These are phyloP conservation scores for Fusarium protoensiforme DNA, from an alignment of 2,329 filamentous ascomycete genomes.

Conservation along the genomic window DNA sequence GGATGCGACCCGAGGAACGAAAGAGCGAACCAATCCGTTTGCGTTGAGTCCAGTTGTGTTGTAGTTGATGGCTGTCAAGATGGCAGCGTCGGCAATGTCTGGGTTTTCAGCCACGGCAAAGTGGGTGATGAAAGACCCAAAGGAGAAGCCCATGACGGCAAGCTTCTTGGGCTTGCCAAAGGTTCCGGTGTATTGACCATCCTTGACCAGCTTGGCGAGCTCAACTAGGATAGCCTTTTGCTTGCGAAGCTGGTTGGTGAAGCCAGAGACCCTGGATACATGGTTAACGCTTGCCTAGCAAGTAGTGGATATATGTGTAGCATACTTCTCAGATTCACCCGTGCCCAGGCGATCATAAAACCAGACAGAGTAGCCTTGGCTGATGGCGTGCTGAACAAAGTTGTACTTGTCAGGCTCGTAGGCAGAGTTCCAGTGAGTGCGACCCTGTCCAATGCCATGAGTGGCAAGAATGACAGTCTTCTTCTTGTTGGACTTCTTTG, in stretches of 20 bases:
- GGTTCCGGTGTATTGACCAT: slow-evolving; percentile 19
- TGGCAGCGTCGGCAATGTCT: slow-evolving; percentile 12
- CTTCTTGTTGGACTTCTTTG: slow-evolving; percentile 8
- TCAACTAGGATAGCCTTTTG: slow-evolving; percentile 30
- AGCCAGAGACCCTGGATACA: slow-evolving; percentile 16
- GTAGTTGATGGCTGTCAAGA: slow-evolving; percentile 28
- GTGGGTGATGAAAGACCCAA: slow-evolving; percentile 27
- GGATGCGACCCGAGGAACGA: slow-evolving; percentile 26
- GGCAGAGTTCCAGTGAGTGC: slow-evolving; percentile 31
- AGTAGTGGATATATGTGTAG: too few species aligned
- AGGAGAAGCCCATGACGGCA: slow-evolving; percentile 32
- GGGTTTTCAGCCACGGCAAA: slow-evolving; percentile 27
- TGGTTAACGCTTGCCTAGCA: background rate
- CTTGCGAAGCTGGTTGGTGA: slow-evolving; percentile 27
- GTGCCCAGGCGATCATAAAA: slow-evolving; percentile 30
- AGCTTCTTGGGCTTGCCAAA: slow-evolving; percentile 24
- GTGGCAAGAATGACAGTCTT: slow-evolving; percentile 22
- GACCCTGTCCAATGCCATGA: slow-evolving; percentile 28
- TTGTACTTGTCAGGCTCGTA: slow-evolving; percentile 27
- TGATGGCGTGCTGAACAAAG: slow-evolving; percentile 30
- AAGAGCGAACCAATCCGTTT: slow-evolving; percentile 25
- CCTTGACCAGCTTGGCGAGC: slow-evolving; percentile 20
- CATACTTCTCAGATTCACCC: slow-evolving; percentile 12
- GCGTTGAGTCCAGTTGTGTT: slow-evolving; percentile 19
- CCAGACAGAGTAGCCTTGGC: slow-evolving; percentile 28